phyloP scores from a whole-genome alignment of 768 basidiomycete genomes.

The Leucosporidium creatinivorum region DNA sequence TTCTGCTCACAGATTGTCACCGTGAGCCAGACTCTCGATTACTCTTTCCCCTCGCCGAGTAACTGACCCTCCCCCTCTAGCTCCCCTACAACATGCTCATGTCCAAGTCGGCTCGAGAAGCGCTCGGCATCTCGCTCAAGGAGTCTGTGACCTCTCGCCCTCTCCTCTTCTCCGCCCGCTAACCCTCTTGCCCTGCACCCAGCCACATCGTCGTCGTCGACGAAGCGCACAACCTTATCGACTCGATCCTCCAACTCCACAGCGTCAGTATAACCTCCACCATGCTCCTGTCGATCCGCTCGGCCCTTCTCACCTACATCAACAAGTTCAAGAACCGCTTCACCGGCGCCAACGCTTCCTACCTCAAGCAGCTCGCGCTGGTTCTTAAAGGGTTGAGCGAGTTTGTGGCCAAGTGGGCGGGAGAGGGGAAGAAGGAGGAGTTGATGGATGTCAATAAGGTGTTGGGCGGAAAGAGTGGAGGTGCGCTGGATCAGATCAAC shows the following conservation, averaged over 20 bases:
- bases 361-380: constrained; percentile 67
- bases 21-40: too few relatives aligned
- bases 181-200: background rate
- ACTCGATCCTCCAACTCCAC: constrained; percentile 75
- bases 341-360: constrained; percentile 61
- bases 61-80: constrained; percentile 48
- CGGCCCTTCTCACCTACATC: constrained; percentile 71
- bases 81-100: constrained; percentile 84
- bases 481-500: constrained; percentile 53
- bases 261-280: constrained; percentile 57
- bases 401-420: constrained; percentile 20
- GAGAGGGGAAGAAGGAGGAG: constrained; percentile 50
- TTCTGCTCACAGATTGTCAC: background rate
- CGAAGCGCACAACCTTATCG: constrained; percentile 69
- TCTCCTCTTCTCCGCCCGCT: constrained; percentile 40
- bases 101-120: constrained; percentile 75
- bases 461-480: constrained; percentile 52
- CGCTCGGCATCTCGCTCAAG: constrained; percentile 58
- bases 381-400: constrained; percentile 51
- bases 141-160: constrained; percentile 6
- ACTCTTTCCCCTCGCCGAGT: too few relatives aligned
- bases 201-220: constrained; percentile 83
- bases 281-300: constrained; percentile 56
- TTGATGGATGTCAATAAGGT: constrained; percentile 65
- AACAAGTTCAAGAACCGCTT: constrained; percentile 70